Evolutionary conservation across 371 early-diverging fungal species (phyloP).

Genomic region (Antonospora locustae): DNA sequence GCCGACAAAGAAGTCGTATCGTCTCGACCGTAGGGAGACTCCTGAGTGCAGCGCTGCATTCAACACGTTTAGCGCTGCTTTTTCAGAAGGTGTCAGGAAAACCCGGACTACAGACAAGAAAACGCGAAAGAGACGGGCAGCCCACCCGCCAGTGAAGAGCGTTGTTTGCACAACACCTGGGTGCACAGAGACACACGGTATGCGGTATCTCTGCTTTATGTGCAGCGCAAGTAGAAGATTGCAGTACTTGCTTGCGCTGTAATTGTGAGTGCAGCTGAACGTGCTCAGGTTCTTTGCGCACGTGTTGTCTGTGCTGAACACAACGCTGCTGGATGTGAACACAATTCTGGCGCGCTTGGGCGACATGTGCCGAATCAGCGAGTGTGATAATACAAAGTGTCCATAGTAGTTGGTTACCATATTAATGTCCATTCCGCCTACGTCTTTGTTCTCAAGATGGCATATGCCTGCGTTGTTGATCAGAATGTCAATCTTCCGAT

Average conservation of each 20-base stretch:
- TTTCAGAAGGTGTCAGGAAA: too few species aligned
- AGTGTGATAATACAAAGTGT: not conserved
- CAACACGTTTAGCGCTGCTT: too few species aligned
- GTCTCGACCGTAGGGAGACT: too few species aligned
- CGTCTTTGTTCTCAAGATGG: not conserved
- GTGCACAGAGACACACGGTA: not conserved
- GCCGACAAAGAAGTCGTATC: too few species aligned
- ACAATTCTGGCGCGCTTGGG: not conserved
- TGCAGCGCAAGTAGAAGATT: not conserved
- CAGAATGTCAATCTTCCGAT: not conserved
- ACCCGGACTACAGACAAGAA: too few species aligned
- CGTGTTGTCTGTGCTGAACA: not conserved
- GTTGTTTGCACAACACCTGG: too few species aligned
- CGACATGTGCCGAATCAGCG: not conserved
- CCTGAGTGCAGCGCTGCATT: too few species aligned
- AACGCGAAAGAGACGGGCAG: too few species aligned
- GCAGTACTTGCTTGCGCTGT: not conserved
- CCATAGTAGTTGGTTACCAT: not conserved
- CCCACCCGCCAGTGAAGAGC: too few species aligned
- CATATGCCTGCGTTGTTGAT: conserved; percentile 2
- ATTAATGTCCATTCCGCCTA: not conserved
- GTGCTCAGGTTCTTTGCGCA: not conserved
- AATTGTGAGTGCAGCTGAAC: not conserved
- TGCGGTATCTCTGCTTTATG: not conserved
- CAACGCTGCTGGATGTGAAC: not conserved